Evolutionary conservation across 768 basidiomycete genomes (phyloP).

Genomic region (Podaxis sp.): DNA sequence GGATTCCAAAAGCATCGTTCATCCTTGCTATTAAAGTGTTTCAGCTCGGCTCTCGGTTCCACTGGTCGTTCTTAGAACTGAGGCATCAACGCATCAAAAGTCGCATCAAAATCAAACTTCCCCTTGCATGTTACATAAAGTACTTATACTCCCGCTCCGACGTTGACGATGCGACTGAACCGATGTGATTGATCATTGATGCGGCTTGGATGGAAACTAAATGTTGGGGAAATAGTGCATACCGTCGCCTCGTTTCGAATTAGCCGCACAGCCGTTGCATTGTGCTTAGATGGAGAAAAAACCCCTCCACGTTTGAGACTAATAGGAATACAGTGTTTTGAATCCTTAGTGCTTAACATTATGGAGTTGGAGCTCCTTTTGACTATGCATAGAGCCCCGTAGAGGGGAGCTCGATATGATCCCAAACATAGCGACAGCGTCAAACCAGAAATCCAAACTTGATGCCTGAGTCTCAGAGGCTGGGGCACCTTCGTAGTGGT

Average conservation of each 20-base stretch:
- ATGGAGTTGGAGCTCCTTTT: not conserved
- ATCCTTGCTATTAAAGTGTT: not conserved
- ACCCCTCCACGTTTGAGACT: too few species aligned
- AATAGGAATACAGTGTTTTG: too few species aligned
- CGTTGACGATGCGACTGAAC: not conserved
- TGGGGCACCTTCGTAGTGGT: not conserved
- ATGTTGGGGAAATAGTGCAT: not conserved
- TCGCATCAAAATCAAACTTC: slow-evolving; percentile 1
- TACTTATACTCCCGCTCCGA: not conserved
- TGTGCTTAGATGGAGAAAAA: not conserved
- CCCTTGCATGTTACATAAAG: not conserved
- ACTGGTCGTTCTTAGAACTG: not conserved
- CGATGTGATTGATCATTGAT: not conserved
- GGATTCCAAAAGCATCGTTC: not conserved
- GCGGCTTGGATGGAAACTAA: not conserved
- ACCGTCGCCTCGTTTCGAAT: not conserved
- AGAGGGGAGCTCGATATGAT: not conserved
- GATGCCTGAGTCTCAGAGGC: not conserved
- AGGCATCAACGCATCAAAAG: slow-evolving; percentile 5
- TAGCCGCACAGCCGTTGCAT: not conserved
- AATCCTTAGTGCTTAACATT: not conserved
- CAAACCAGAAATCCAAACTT: not conserved
- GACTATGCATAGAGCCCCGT: not conserved
- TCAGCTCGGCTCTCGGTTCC: not conserved
- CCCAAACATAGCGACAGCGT: not conserved